Evolutionary conservation across 1,139 yeast genomes (phyloP), one percentile per base, ranked within the genome.

Genomic region (Pichia kudriavzevii): DNA sequence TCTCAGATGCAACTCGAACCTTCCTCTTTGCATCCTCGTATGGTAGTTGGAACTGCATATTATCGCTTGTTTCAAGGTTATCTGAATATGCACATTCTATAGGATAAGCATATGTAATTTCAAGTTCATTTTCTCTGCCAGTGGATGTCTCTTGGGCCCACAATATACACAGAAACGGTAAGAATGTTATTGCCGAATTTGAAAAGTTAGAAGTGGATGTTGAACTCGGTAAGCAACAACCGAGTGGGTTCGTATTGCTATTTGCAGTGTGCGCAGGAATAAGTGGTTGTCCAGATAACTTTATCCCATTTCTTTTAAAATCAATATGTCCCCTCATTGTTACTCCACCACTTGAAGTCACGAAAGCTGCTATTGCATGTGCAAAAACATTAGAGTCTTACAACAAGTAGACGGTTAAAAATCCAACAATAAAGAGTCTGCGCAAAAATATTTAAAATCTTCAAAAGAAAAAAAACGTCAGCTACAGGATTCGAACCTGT

Each of bases 401-500:
- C n/a, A n/a, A n/a, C n/a, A n/a, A n/a, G n/a, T n/a, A n/a, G n/a
- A n/a, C n/a, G n/a, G n/a, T n/a, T n/a, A n/a, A n/a, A n/a, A n/a
- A n/a, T n/a, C n/a, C n/a, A n/a, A n/a, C n/a, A n/a, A n/a, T n/a
- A n/a, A n/a, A n/a, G n/a, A n/a, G n/a, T n/a, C n/a, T n/a, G n/a
- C n/a, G n/a, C n/a, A n/a, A n/a, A n/a, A n/a, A n/a, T n/a, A n/a
- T 12, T 20, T 14, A 6, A 26, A 26, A 14, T 26, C 14, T 26
- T 17, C 11, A 24, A 46, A 48, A n/a, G n/a, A n/a, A 45, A 41
- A 30, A 22, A 26, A 39, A 25, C 55, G 55, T 49, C 55, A 50
- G 51, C 54, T 46, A 50, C 59, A 55, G 59, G 59, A 51, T 50
- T 55, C 56, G 59, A 55, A 55, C 59, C 59, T 55, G 59, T 55